A percentile compares a stretch with the other conserved stretches of the same genome.
Evolutionary conservation across 2,329 filamentous ascomycete genomes (phyloP).

Genomic region (Tolypocladium endophyticum): DNA sequence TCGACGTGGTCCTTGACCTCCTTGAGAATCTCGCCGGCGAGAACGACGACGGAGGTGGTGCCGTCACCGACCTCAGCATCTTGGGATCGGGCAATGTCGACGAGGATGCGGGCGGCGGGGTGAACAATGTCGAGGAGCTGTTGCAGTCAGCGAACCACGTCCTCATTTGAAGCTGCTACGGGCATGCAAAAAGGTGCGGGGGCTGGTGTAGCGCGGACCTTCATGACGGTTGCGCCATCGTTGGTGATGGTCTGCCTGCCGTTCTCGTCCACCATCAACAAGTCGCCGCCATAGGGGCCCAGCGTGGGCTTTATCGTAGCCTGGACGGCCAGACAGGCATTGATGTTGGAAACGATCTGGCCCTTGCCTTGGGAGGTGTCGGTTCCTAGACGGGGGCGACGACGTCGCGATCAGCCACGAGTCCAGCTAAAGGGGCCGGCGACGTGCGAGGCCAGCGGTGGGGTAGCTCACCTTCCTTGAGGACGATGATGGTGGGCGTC

Average conservation of each 20-base stretch:
- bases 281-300: slow-evolving; percentile 91
- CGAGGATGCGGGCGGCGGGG: slow-evolving; percentile 91
- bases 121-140: slow-evolving; percentile 97
- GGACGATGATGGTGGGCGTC: slow-evolving; percentile 94
- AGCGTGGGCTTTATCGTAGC: slow-evolving; percentile 91
- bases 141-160: background rate
- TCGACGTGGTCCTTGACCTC: slow-evolving; percentile 95
- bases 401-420: background rate
- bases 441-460: slow-evolving; percentile 17
- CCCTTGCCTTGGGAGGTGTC: slow-evolving; percentile 95
- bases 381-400: slow-evolving; percentile 53
- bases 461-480: slow-evolving; percentile 72
- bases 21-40: slow-evolving; percentile 96
- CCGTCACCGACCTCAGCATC: slow-evolving; percentile 98
- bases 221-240: slow-evolving; percentile 98
- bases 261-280: slow-evolving; percentile 92
- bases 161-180: background rate
- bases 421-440: background rate
- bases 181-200: background rate
- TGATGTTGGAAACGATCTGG: slow-evolving; percentile 96
- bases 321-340: slow-evolving; percentile 93
- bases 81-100: slow-evolving; percentile 97
- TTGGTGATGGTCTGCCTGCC: slow-evolving; percentile 97
- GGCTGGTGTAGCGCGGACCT: slow-evolving; percentile 41
- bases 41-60: slow-evolving; percentile 91